Evolutionary conservation across 179 eudicot genomes (phyloP), one percentile per base, ranked within the genome.

Genomic region (Gypsophila paniculata): DNA sequence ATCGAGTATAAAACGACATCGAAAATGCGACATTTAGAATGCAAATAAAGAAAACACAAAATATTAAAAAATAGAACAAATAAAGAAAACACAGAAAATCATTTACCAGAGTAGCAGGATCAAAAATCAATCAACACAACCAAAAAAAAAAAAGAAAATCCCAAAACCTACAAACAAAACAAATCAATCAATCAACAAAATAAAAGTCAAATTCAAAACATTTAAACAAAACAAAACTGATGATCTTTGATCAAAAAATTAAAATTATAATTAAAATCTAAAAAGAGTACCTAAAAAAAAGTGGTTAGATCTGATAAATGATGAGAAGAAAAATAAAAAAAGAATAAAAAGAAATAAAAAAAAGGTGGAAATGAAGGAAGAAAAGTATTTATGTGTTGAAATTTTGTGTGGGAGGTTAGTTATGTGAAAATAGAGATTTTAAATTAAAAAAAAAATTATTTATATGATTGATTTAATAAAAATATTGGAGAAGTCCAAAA

Each of bases 301-400:
- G 23, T 21, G 61, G 71, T 51, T 42, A 68, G 71, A 68, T 68
- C 71, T 68, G 71, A 52, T 10, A 4, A n/a, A n/a, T n/a, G n/a
- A n/a, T n/a, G n/a, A n/a, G n/a, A n/a, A n/a, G n/a, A n/a, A n/a
- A n/a, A n/a, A n/a, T n/a, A n/a, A n/a, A n/a, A n/a, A n/a, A n/a
- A n/a, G n/a, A n/a, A n/a, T n/a, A n/a, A 6, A 63, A 11, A 29
- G 25, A 8, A 18, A 42, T 21, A 11, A 15, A 62, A 61, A 12
- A 6, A 38, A 4, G 14, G 49, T 2, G 14, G 2, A 2, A 19
- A 44, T 19, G 53, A 65, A 46, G 53, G 18, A 65, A 46, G 32
- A 36, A 10, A 18, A 18, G 60, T 54, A 54, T 6, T 7, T 36
- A 2, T 54, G 21, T 54, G 21, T 9, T 39, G 4, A 19, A 19